Evolutionary conservation across 441 rosid species (phyloP).

Genomic region (Populus trichocarpa): DNA sequence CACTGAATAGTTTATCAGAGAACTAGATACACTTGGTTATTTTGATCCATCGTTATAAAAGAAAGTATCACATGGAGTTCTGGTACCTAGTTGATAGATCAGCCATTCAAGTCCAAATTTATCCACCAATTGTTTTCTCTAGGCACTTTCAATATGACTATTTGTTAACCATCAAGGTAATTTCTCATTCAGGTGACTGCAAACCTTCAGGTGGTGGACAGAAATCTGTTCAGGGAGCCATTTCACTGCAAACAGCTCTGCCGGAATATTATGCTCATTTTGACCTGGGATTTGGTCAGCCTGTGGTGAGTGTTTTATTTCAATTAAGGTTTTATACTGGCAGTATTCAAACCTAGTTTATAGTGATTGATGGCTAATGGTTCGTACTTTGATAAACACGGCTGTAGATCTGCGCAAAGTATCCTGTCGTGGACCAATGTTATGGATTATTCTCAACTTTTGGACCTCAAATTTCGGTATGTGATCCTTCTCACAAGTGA

Average conservation of each 20-base stretch:
- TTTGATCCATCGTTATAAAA: neutral
- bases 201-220: slow-evolving; percentile 47
- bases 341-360: neutral
- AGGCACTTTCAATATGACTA: neutral
- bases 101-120: neutral
- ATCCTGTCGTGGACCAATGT: slow-evolving; percentile 58
- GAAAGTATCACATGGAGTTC: neutral
- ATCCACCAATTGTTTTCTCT: too few species aligned
- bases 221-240: slow-evolving; percentile 39
- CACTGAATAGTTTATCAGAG: neutral
- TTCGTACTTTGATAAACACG: neutral
- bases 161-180: slow-evolving; percentile 9
- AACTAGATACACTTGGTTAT: neutral
- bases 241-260: slow-evolving; percentile 47
- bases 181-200: slow-evolving; percentile 45
- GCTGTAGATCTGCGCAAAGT: slow-evolving; percentile 55
- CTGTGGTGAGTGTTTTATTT: slow-evolving; percentile 36
- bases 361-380: neutral
- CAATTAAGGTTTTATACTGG: neutral
- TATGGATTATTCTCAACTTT: slow-evolving; percentile 65
- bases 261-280: slow-evolving; percentile 44
- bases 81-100: neutral
- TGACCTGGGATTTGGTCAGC: slow-evolving; percentile 64
- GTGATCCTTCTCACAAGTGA: slow-evolving; percentile 16
- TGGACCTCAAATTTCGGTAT: slow-evolving; percentile 62